Conservation (phyloP, 371 early-diverging fungal species). For the Saksenaea vasiformis region DNA sequence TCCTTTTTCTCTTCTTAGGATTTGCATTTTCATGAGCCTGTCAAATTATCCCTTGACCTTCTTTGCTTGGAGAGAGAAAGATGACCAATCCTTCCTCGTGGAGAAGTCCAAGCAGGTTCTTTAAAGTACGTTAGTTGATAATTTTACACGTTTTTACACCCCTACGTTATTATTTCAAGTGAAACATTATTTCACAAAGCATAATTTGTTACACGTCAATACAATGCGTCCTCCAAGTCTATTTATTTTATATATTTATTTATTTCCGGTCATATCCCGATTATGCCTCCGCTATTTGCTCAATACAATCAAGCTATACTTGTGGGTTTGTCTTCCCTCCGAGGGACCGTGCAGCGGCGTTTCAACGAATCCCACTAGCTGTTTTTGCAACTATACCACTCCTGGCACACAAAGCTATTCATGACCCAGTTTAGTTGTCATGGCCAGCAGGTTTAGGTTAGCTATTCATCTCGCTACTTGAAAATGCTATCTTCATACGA, state of each 20-base stretch:
- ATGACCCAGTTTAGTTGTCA: too few relatives aligned
- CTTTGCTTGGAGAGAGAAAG: background rate
- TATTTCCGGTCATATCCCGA: background rate
- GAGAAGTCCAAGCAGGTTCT: background rate
- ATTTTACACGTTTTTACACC: constrained; percentile 2
- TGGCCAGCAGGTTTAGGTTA: too few relatives aligned
- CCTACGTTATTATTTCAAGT: background rate
- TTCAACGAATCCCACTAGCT: too few relatives aligned
- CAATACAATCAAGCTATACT: too few relatives aligned
- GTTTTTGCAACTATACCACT: too few relatives aligned
- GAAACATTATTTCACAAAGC: background rate
- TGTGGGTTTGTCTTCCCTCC: too few relatives aligned
- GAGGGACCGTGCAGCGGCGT: too few relatives aligned
- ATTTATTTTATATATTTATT: too few relatives aligned
- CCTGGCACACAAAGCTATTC: too few relatives aligned
- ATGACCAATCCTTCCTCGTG: background rate
- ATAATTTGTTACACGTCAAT: background rate
- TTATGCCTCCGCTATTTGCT: background rate
- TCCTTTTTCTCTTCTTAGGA: background rate
- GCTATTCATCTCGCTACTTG: too few relatives aligned
- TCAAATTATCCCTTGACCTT: constrained; percentile 1
- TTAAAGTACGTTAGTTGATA: background rate
- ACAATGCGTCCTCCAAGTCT: background rate
- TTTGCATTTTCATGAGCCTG: constrained; percentile 6
- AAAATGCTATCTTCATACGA: too few relatives aligned